Evolutionary conservation across 2,329 filamentous ascomycete species (phyloP).

Genomic region (Basipetospora chlamydospora): DNA sequence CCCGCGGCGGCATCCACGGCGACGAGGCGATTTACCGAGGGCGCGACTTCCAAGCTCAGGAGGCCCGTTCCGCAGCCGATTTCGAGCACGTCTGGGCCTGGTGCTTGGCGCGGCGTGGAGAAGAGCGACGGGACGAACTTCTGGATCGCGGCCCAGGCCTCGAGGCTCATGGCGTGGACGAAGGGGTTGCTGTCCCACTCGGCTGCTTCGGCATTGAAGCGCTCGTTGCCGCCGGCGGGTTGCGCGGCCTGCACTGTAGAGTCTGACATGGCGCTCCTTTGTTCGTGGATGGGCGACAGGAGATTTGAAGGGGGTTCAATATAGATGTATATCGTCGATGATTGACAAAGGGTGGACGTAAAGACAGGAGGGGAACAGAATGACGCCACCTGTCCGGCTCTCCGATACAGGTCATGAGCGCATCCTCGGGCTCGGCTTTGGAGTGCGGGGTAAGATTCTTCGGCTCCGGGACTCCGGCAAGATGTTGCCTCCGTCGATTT

Average conservation of each 20-base stretch:
- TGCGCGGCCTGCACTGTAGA: background rate
- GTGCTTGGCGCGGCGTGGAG: no score
- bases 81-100: constrained; percentile 30
- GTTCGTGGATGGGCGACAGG: no score
- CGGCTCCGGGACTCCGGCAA: no score
- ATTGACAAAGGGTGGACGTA: no score
- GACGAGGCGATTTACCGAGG: constrained; percentile 29
- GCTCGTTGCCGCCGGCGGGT: constrained; percentile 9
- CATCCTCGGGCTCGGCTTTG: no score
- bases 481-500: no score
- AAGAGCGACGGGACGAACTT: constrained; percentile 14
- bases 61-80: constrained; percentile 43
- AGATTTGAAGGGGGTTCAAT: no score
- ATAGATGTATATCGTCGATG: no score
- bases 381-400: no score
- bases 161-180: constrained; percentile 30
- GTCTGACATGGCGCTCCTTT: background rate
- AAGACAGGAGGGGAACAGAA: no score
- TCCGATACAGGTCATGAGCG: no score
- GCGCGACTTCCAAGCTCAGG: constrained; percentile 32
- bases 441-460: no score
- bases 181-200: constrained; percentile 38
- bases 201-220: constrained; percentile 40
- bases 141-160: constrained; percentile 12
- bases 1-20: constrained; percentile 38